Base-by-base conservation (phyloP, 768 basidiomycete species). In the Kwoniella europaea region DNA sequence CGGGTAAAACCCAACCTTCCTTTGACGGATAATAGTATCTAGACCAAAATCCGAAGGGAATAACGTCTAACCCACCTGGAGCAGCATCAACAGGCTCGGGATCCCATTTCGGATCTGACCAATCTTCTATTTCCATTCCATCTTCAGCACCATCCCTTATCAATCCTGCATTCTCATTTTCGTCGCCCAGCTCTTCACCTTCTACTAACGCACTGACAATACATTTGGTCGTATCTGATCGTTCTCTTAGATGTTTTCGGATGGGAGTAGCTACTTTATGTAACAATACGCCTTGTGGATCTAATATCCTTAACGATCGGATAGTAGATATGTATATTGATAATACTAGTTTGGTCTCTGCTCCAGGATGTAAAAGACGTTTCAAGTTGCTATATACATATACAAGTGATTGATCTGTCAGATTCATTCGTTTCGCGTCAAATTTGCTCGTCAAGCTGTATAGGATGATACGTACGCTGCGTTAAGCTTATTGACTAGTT, bases 71-170 rank as follows among this genome's bases (percentile, higher is more conserved):
- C 86, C 68, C 73, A 95, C 94, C 92, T 67, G 93, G 93, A 0
- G 95, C 97, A 42, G 97, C 97, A 82, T 99, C 97, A 65, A 95
- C 88, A 0, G 97, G 95, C 79, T 98, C 95, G 0, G 97, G 97
- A 56, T 91, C 90, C 97, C 97, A 99, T 70, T 92, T 91, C 0
- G 92, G 90, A 80, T 99, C 95, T 1, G 87, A 87, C 77, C 91
- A 98, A 72, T 98, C 93, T 74, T 98, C 96, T 0, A 62, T 89
- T 7, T 44, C 60, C 20, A 83, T 78, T 58, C 85, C 86, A 16
- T 20, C 65, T 44, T 44, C 43, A 59, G 92, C 90, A 2, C 86
- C 85, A 15, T 91, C 91, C 70, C 68, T 67, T 42, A 82, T 78
- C 68, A 80, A 68, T 16, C 76, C 80, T 5, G 72, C 72, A 42